These are phyloP conservation scores for Planoprotostelium fungivorum DNA, from an alignment of 78 protist species.

Conservation along the genomic window DNA sequence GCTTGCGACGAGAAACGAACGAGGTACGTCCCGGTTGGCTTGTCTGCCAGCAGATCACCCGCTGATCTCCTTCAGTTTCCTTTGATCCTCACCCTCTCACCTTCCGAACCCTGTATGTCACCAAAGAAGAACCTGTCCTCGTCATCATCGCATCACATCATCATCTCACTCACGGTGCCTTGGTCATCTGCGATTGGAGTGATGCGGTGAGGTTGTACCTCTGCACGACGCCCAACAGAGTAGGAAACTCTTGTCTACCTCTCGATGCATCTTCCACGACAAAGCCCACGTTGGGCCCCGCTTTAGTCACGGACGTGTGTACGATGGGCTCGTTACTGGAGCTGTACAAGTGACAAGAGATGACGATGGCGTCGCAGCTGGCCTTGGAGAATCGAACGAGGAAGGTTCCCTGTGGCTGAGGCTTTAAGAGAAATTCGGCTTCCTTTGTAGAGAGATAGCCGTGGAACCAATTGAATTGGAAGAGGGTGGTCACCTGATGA, in stretches of 20 bases:
- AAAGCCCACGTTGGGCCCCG: not conserved
- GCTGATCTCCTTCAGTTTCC: too few relatives aligned
- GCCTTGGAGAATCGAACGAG: not conserved
- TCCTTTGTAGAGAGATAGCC: not conserved
- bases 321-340: not conserved
- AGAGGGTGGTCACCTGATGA: not conserved
- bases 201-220: not conserved
- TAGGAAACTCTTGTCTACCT: not conserved
- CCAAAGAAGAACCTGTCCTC: not conserved
- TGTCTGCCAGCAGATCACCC: not conserved
- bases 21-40: not conserved
- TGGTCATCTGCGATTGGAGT: not conserved
- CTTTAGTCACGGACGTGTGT: not conserved
- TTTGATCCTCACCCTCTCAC: too few relatives aligned
- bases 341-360: not conserved
- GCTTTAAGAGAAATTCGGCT: not conserved
- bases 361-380: not conserved
- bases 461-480: not conserved
- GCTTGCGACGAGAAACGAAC: not conserved
- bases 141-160: not conserved
- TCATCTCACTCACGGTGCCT: not conserved
- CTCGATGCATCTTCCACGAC: not conserved
- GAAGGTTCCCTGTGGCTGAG: not conserved
- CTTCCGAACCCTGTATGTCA: not conserved
- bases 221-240: not conserved